Evolutionary conservation across 768 basidiomycete genomes (phyloP).

Genomic region (Phlebiopsis flavidoalba): DNA sequence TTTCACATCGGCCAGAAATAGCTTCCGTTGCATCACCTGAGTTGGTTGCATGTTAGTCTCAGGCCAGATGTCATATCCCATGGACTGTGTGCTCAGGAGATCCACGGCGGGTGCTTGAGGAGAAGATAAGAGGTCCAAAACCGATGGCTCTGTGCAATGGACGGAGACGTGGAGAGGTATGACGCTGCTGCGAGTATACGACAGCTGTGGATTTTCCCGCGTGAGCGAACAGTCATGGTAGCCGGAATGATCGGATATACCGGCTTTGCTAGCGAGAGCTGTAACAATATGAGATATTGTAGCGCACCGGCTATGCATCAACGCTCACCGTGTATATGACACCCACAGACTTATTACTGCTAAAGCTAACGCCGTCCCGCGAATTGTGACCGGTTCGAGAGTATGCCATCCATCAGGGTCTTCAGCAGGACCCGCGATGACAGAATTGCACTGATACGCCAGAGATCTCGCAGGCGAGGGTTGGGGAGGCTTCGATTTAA

Average conservation of each 20-base stretch:
- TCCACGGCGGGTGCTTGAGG: not conserved
- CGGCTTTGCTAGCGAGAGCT: not conserved
- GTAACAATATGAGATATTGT: not conserved
- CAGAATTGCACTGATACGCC: not conserved
- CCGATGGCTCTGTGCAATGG: not conserved
- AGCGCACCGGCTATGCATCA: not conserved
- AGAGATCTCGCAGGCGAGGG: not conserved
- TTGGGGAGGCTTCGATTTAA: not conserved
- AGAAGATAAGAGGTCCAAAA: not conserved
- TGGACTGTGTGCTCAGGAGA: not conserved
- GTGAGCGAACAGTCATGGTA: not conserved
- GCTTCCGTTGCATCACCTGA: not conserved
- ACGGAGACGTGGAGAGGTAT: not conserved
- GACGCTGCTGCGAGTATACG: not conserved
- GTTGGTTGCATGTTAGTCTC: not conserved
- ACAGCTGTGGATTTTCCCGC: not conserved
- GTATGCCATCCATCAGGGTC: not conserved
- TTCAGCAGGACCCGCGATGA: not conserved
- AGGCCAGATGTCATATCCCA: not conserved
- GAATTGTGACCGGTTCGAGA: not conserved
- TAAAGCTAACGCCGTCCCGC: not conserved
- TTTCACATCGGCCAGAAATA: not conserved
- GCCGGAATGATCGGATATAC: not conserved
- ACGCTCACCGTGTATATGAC: not conserved
- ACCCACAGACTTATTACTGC: not conserved